Conservation (phyloP, 1,284 basidiomycete species). For the Tausonia pullulans region DNA sequence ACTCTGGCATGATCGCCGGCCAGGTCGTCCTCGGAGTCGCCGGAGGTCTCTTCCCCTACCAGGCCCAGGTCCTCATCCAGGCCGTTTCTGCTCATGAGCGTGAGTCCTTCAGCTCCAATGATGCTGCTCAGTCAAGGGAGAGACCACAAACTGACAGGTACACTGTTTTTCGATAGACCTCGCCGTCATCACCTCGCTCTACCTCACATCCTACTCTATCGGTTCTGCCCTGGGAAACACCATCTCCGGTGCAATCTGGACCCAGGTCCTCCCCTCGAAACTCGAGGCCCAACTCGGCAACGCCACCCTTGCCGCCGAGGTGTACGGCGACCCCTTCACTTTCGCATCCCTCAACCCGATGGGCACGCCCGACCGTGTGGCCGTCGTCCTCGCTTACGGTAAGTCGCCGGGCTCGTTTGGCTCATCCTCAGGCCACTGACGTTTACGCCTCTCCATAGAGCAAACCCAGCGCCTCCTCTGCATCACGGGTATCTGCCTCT, state of each 20-base stretch:
- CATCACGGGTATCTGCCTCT: slow-evolving; percentile 30
- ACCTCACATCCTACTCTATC: slow-evolving; percentile 34
- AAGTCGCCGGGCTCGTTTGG: neutral
- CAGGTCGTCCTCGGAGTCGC: slow-evolving; percentile 37
- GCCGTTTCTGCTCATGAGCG: slow-evolving; percentile 34
- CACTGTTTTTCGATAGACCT: slow-evolving; percentile 16
- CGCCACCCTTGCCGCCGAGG: slow-evolving; percentile 27
- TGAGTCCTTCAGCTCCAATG: neutral
- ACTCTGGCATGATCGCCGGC: slow-evolving; percentile 32
- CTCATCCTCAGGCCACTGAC: neutral
- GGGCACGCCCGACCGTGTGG: slow-evolving; percentile 30
- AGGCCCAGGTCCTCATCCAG: slow-evolving; percentile 34
- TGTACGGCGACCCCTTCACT: slow-evolving; percentile 30
- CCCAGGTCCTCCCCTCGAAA: slow-evolving; percentile 25
- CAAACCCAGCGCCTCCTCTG: slow-evolving; percentile 29
- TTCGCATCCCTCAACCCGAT: slow-evolving; percentile 27
- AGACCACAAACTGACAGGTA: neutral
- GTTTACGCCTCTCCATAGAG: neutral
- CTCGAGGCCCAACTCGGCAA: slow-evolving; percentile 25
- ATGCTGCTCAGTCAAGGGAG: neutral
- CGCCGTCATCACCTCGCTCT: slow-evolving; percentile 34
- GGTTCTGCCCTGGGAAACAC: slow-evolving; percentile 34
- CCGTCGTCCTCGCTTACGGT: slow-evolving; percentile 26
- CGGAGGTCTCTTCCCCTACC: slow-evolving; percentile 35
- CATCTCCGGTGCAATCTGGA: slow-evolving; percentile 38